These are phyloP conservation scores for Schwanniomyces pseudopolymorphus DNA, from an alignment of 805 yeast genomes.

Conservation along the genomic window DNA sequence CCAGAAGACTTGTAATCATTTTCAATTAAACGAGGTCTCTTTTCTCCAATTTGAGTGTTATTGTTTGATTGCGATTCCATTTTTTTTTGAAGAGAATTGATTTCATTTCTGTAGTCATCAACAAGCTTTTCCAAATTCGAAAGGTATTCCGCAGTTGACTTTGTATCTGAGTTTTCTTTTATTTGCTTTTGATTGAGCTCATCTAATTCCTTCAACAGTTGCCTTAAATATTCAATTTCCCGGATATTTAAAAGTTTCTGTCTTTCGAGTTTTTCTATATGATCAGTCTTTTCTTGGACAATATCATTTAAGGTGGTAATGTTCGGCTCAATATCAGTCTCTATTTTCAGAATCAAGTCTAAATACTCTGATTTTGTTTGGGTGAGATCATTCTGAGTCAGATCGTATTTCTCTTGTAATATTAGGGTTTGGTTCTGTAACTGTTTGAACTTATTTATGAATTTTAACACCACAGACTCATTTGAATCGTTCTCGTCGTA, in stretches of 20 bases:
- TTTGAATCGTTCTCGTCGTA: slow-evolving; percentile 11
- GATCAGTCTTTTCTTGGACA: slow-evolving; percentile 11
- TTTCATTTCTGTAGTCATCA: slow-evolving; percentile 54
- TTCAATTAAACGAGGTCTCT: slow-evolving; percentile 23
- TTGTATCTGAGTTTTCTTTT: slow-evolving; percentile 22
- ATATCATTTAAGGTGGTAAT: slow-evolving; percentile 12
- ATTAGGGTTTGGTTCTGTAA: slow-evolving; percentile 29
- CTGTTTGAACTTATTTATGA: slow-evolving; percentile 38
- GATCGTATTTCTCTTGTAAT: slow-evolving; percentile 37
- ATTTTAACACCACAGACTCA: slow-evolving; percentile 27
- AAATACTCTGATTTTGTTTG: slow-evolving; percentile 15
- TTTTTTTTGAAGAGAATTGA: slow-evolving; percentile 39
- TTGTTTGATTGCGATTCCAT: neutral
- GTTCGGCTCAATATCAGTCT: slow-evolving; percentile 11
- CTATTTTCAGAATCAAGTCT: slow-evolving; percentile 8
- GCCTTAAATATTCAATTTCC: slow-evolving; percentile 58
- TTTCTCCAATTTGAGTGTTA: slow-evolving; percentile 19
- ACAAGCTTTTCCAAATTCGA: slow-evolving; percentile 47
- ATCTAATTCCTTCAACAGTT: slow-evolving; percentile 54
- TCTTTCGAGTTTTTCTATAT: slow-evolving; percentile 43
- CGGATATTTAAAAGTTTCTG: slow-evolving; percentile 53
- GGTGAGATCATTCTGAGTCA: slow-evolving; percentile 16
- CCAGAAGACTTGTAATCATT: slow-evolving; percentile 14
- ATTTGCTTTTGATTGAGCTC: slow-evolving; percentile 18
- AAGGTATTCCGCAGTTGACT: slow-evolving; percentile 36